Percentiles rank a stretch among this genome's conserved stretches.
Evolutionary conservation across 208 protist genomes (phyloP).

Genomic region (Leishmania gerbilli): DNA sequence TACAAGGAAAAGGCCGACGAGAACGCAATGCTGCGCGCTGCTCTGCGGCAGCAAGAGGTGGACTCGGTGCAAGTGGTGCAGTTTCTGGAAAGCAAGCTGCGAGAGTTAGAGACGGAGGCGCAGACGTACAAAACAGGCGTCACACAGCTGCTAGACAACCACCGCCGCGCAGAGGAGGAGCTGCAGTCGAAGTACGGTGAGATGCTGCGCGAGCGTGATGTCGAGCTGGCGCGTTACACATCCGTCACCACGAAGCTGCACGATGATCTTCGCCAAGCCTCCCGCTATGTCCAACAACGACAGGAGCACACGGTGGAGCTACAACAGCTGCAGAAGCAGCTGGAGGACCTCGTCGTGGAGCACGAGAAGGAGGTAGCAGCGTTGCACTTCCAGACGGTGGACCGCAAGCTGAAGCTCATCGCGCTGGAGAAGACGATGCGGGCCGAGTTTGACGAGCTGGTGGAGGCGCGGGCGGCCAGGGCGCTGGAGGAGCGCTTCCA

Average conservation of each 20-base stretch:
- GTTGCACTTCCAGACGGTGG: constrained; percentile 79
- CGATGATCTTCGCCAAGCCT: constrained; percentile 57
- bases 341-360: constrained; percentile 50
- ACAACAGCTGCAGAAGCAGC: constrained; percentile 60
- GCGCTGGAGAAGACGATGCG: constrained; percentile 78
- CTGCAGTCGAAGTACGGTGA: constrained; percentile 51
- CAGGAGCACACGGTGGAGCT: constrained; percentile 69
- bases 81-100: constrained; percentile 49
- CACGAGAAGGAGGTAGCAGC: constrained; percentile 72
- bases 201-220: constrained; percentile 64
- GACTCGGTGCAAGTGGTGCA: constrained; percentile 64
- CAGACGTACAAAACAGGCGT: constrained; percentile 41
- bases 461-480: constrained; percentile 45
- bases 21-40: constrained; percentile 49
- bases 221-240: constrained; percentile 56
- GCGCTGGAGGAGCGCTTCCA: constrained; percentile 52
- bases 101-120: constrained; percentile 34
- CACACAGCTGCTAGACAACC: constrained; percentile 35
- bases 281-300: constrained; percentile 59
- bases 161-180: constrained; percentile 29
- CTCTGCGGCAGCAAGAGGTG: constrained; percentile 52
- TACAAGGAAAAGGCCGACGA: constrained; percentile 41
- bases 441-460: constrained; percentile 52
- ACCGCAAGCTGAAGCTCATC: constrained; percentile 81
- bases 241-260: constrained; percentile 57